Base-by-base conservation (phyloP, 345 rosid genomes). In the Populus alba region DNA sequence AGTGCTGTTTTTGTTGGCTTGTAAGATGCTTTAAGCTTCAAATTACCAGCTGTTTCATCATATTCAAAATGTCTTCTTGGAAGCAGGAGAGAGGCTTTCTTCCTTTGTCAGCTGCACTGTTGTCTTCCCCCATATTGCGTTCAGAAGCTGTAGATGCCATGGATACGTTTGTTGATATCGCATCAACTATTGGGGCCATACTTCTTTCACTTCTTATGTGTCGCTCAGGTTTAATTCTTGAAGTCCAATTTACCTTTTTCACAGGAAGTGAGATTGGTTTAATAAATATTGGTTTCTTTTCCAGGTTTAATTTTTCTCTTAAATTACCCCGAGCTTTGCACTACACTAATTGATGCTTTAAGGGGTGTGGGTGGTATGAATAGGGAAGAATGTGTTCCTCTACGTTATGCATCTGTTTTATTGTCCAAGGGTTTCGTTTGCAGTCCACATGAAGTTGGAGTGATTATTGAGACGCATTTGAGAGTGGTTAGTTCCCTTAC, bases 21-120 rank as follows among this genome's bases (percentile, higher is more conserved):
- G 22, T 51, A 51, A 18, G 57, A 51, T 51, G 57, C 57, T 51
- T 51, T 51, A 51, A 51, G 18, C n/a, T 51, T 6, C 57, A 51
- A 18, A 51, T 51, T 51, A 18, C n/a, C 22, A 51, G n/a, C 22
- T 17, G 11, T 33, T 7, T 61, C 43, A 41, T 72, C n/a, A 77
- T 85, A 72, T 70, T 84, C 70, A 65, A 81, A 77, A 76, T 79
- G 72, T 85, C 53, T 86, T 75, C 59, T 79, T 78, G 75, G 83
- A 77, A 75, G 68, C 92, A 96, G 99, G 99, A 96, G 84, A 89
- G 95, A 65, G 99, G 98, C n/a, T 89, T 94, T 90, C 97, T 94
- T 84, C 91, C 98, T 76, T 81, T 96, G 84, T 96, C 99, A 72
- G 95, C 94, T 81, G 99, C 99, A 74, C 84, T 96, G 78, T 83